phyloP scores from a whole-genome alignment of 768 basidiomycete genomes.

The Suillus tomentosus region DNA sequence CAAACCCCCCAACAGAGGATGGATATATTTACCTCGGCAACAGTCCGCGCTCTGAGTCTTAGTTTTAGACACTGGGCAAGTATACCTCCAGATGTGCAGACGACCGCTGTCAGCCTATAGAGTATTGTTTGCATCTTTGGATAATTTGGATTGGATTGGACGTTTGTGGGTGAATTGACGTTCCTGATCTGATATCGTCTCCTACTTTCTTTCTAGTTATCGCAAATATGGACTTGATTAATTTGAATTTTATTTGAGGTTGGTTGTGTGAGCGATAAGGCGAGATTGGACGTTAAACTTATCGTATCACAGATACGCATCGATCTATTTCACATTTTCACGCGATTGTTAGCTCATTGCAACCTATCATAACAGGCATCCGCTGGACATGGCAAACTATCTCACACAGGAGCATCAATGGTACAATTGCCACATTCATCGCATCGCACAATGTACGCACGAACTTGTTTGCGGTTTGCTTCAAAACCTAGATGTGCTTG shows the following conservation, averaged over 20 bases:
- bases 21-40: conserved; percentile 70
- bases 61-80: conserved; percentile 16
- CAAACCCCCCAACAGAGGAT: conserved; percentile 73
- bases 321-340: conserved; percentile 15
- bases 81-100: conserved; percentile 4
- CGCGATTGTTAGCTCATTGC: neutral
- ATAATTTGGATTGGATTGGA: neutral
- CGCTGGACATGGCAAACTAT: too few species aligned
- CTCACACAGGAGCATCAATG: conserved; percentile 61
- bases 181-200: neutral
- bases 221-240: neutral
- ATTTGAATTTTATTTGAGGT: neutral
- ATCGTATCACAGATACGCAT: conserved; percentile 7
- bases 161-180: neutral
- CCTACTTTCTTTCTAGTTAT: neutral
- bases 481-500: conserved; percentile 63
- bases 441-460: conserved; percentile 61
- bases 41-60: conserved; percentile 25
- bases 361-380: conserved; percentile 47
- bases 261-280: neutral
- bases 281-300: neutral
- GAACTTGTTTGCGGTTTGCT: conserved; percentile 86
- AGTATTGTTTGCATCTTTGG: neutral
- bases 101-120: neutral
- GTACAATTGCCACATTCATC: conserved; percentile 96